A percentile compares a stretch with the other conserved stretches of the same genome.
Evolutionary conservation across 805 yeast species (phyloP).

Genomic region (Candida morakotiae): DNA sequence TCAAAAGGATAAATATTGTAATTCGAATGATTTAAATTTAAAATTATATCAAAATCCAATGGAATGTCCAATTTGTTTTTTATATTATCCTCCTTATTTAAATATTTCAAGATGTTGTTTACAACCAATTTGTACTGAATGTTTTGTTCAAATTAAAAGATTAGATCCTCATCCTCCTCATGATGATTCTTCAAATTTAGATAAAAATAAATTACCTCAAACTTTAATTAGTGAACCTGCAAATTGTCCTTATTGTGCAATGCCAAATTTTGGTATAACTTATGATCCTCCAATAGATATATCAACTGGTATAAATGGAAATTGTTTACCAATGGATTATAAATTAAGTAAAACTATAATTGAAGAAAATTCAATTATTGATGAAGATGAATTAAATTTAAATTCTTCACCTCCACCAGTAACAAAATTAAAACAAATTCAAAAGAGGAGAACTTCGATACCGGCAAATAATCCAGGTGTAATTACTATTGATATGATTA

Average conservation of each 20-base stretch:
- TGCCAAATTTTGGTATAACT: constrained; percentile 77
- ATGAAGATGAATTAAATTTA: background rate
- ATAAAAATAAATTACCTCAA: constrained; percentile 42
- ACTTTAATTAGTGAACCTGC: constrained; percentile 82
- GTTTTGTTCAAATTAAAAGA: constrained; percentile 93
- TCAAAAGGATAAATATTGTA: constrained; percentile 22
- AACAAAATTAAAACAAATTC: background rate
- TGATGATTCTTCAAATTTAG: constrained; percentile 36
- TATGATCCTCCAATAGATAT: constrained; percentile 61
- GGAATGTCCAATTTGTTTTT: constrained; percentile 94
- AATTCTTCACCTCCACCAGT: constrained; percentile 1
- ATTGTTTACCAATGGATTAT: constrained; percentile 43
- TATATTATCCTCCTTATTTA: constrained; percentile 73
- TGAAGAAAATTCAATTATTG: constrained; percentile 5
- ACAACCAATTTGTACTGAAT: constrained; percentile 93
- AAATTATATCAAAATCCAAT: constrained; percentile 60
- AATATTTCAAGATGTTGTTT: constrained; percentile 84
- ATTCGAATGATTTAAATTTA: constrained; percentile 46
- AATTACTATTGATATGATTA: constrained; percentile 71
- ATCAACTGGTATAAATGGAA: constrained; percentile 54
- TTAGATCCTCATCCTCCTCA: constrained; percentile 93
- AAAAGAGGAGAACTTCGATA: constrained; percentile 40
- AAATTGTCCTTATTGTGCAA: constrained; percentile 90
- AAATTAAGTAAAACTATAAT: constrained; percentile 10
- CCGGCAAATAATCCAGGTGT: constrained; percentile 69